Evolutionary conservation across 2,329 filamentous ascomycete genomes (phyloP).

Genomic region (Fusarium sp.): DNA sequence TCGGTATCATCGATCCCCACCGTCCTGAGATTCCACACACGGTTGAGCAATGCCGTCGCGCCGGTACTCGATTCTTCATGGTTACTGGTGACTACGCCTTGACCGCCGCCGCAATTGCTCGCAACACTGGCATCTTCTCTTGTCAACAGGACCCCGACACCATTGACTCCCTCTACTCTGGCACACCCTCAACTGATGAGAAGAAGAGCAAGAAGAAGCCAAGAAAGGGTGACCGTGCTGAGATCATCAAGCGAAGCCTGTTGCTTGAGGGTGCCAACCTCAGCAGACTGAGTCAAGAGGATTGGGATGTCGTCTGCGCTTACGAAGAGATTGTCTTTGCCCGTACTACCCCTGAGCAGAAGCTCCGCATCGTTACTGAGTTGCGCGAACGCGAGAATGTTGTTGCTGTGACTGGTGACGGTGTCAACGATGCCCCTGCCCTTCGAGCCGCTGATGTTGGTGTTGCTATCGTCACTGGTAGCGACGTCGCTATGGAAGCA

Average conservation of each 20-base stretch:
- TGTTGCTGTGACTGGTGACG: constrained; percentile 80
- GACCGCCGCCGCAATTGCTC: constrained; percentile 74
- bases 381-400: constrained; percentile 70
- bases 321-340: constrained; percentile 75
- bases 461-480: constrained; percentile 75
- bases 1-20: constrained; percentile 63
- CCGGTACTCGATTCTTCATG: constrained; percentile 61
- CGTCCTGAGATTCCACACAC: constrained; percentile 58
- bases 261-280: constrained; percentile 69
- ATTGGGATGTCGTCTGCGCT: constrained; percentile 61
- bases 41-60: constrained; percentile 57
- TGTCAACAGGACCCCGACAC: constrained; percentile 58
- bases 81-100: constrained; percentile 63
- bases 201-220: constrained; percentile 27
- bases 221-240: constrained; percentile 23
- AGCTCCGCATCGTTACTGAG: constrained; percentile 78
- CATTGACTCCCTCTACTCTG: constrained; percentile 39
- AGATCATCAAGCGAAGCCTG: constrained; percentile 40
- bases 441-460: constrained; percentile 75
- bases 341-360: constrained; percentile 76
- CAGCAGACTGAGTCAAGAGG: constrained; percentile 62
- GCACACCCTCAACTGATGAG: not conserved
- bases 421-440: constrained; percentile 75
- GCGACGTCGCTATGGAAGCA: constrained; percentile 72
- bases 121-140: constrained; percentile 73